phyloP scores from a whole-genome alignment of 768 basidiomycete genomes.

The Pleurotus salmoneostramineus region DNA sequence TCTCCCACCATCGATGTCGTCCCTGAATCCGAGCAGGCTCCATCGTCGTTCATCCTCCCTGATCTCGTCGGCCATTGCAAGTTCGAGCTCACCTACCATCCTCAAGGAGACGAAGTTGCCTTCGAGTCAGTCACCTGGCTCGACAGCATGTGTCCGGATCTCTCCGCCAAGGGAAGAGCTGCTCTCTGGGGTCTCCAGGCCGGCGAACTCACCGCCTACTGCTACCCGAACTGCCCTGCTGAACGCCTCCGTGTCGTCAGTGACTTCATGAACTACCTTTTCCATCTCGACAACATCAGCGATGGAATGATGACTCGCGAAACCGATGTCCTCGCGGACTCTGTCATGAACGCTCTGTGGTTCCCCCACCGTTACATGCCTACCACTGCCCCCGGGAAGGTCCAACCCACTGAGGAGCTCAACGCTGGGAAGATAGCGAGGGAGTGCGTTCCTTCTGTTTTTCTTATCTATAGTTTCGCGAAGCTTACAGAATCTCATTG shows the following conservation, averaged over 20 bases:
- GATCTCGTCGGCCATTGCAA: constrained; percentile 51
- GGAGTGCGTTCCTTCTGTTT: constrained; percentile 45
- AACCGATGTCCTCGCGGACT: constrained; percentile 52
- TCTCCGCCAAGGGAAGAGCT: constrained; percentile 37
- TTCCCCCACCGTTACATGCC: constrained; percentile 50
- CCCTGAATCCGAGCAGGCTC: not conserved
- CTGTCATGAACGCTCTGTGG: constrained; percentile 71
- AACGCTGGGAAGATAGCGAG: constrained; percentile 62
- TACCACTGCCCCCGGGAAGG: constrained; percentile 31
- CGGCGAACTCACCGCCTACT: constrained; percentile 62
- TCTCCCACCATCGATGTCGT: not conserved
- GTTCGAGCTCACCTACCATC: constrained; percentile 41
- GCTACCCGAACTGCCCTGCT: constrained; percentile 53
- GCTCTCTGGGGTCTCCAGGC: constrained; percentile 59
- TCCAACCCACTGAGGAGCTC: constrained; percentile 36
- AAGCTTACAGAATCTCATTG: constrained; percentile 6
- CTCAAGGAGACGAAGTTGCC: constrained; percentile 41
- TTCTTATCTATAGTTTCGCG: no score
- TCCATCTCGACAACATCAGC: constrained; percentile 69
- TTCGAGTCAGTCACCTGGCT: constrained; percentile 47
- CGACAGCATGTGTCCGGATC: constrained; percentile 39
- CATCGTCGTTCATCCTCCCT: constrained; percentile 44
- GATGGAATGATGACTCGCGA: constrained; percentile 72
- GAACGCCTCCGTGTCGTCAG: constrained; percentile 60
- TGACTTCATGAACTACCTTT: constrained; percentile 65